Conservation (phyloP, 495 filamentous ascomycete species). For the Neurospora sp. region DNA sequence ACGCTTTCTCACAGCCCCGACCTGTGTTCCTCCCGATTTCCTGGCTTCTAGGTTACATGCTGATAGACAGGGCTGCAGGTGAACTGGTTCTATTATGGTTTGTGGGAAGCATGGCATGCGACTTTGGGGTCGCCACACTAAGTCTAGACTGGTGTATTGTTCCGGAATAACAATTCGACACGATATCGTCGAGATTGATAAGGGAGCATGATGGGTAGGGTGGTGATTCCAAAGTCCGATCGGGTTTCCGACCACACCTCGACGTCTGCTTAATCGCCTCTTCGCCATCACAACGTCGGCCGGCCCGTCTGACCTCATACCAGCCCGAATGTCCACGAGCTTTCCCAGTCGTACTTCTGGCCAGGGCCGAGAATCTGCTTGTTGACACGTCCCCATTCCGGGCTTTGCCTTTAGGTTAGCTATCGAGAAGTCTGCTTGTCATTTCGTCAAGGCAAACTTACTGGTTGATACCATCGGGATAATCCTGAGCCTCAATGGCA, state of each 20-base stretch:
- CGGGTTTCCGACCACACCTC: not conserved
- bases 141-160: not conserved
- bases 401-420: constrained; percentile 23
- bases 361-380: constrained; percentile 51
- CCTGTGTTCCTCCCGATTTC: not conserved
- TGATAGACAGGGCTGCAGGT: not conserved
- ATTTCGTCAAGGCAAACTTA: constrained; percentile 18
- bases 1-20: not conserved
- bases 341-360: constrained; percentile 35
- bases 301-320: constrained; percentile 11
- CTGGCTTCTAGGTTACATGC: not conserved
- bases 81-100: not conserved
- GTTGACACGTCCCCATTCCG: constrained; percentile 55
- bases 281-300: not conserved
- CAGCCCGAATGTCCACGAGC: constrained; percentile 38
- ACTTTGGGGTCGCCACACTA: not conserved
- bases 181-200: not conserved
- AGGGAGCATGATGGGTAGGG: not conserved
- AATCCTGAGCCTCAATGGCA: constrained; percentile 56
- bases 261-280: not conserved
- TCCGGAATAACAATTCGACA: not conserved
- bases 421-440: constrained; percentile 8
- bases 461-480: constrained; percentile 72
- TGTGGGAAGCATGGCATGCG: not conserved
- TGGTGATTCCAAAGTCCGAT: not conserved